These are phyloP conservation scores for Plasmodium coatneyi DNA, from an alignment of 169 alveolate species.

Conservation along the genomic window DNA sequence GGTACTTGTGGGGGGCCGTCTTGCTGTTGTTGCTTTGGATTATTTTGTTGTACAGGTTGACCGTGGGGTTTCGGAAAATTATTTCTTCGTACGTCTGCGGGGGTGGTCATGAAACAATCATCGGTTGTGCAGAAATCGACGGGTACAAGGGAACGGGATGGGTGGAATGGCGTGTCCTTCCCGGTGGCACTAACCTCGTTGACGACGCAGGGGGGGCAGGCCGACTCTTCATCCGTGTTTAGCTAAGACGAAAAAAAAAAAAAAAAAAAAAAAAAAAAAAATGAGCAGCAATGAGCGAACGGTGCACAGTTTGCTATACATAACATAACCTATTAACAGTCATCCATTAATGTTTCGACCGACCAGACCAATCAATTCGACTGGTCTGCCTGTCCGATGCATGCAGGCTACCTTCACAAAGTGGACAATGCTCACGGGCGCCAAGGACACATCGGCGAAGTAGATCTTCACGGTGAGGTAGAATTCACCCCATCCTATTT, in stretches of 20 bases:
- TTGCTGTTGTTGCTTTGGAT: conserved; percentile 76
- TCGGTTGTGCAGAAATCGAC: background rate
- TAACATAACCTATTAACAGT: background rate
- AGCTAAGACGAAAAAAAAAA: conserved; percentile 15
- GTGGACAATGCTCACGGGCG: conserved; percentile 83
- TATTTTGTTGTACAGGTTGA: conserved; percentile 79
- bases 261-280: background rate
- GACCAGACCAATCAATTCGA: background rate
- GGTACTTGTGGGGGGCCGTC: conserved; percentile 80
- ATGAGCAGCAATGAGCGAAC: background rate
- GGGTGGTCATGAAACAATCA: background rate
- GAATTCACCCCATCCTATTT: conserved; percentile 89
- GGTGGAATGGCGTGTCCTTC: background rate
- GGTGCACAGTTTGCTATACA: background rate
- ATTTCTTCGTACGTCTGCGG: conserved; percentile 83
- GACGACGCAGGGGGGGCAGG: conserved; percentile 49
- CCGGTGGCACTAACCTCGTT: conserved; percentile 41
- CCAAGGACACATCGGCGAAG: conserved; percentile 81
- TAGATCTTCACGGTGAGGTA: conserved; percentile 80
- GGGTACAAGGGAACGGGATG: background rate
- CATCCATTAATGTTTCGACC: background rate
- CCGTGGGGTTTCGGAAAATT: conserved; percentile 82
- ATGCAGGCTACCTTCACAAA: conserved; percentile 58
- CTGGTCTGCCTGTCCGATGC: background rate
- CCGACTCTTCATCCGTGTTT: conserved; percentile 27